A percentile compares a stretch with the other conserved stretches of the same genome.
phyloP scores from a whole-genome alignment of 768 basidiomycete genomes.

The Agrocybe pediades region DNA sequence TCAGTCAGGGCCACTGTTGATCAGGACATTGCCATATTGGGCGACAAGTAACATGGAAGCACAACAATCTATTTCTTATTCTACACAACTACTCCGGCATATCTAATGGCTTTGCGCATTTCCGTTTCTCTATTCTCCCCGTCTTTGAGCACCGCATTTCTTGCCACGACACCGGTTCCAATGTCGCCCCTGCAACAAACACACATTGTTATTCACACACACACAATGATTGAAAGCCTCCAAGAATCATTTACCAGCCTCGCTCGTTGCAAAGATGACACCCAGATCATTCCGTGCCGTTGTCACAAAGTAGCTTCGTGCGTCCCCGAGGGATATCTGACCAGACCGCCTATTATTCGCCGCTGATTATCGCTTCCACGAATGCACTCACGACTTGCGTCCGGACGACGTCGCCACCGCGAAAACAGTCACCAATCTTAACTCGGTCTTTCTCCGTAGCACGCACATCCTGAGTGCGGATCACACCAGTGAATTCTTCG shows the following conservation, averaged over 20 bases:
- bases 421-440: constrained; percentile 88
- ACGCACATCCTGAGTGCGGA: constrained; percentile 85
- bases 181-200: constrained; percentile 60
- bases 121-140: constrained; percentile 76
- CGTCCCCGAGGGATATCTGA: constrained; percentile 86
- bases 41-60: constrained; percentile 19
- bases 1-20: constrained; percentile 16
- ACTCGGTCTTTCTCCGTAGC: constrained; percentile 90
- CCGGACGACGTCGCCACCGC: constrained; percentile 88
- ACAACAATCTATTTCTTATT: neutral
- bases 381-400: constrained; percentile 72
- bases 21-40: constrained; percentile 30
- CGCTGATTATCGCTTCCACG: neutral
- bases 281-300: constrained; percentile 90
- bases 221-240: neutral
- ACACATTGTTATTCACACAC: no score
- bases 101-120: constrained; percentile 84
- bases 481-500: constrained; percentile 89
- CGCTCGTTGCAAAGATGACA: constrained; percentile 88
- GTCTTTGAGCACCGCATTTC: constrained; percentile 89
- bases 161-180: constrained; percentile 89
- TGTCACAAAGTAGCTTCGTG: constrained; percentile 89
- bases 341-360: neutral
- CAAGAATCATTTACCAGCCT: constrained; percentile 64
- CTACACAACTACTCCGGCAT: constrained; percentile 34